Conservation (phyloP, 2,329 filamentous ascomycete genomes). For the Arthroderma sp. region DNA sequence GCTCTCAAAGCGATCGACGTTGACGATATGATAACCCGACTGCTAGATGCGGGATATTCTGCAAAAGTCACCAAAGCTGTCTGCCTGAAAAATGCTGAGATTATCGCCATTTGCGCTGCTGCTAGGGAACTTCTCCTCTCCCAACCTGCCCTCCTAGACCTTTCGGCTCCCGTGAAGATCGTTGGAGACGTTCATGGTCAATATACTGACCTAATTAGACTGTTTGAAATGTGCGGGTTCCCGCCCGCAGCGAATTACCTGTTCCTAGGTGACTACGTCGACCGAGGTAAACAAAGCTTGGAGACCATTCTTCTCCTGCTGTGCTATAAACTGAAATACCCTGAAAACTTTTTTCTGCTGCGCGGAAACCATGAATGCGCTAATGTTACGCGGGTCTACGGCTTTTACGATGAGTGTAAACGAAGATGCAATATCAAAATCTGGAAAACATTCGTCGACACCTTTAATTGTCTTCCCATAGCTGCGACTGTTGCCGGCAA, state of each 20-base stretch:
- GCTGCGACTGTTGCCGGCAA: conserved; percentile 94
- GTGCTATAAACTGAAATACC: conserved; percentile 95
- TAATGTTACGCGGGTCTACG: conserved; percentile 89
- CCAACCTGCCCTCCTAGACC: conserved; percentile 81
- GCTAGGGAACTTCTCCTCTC: conserved; percentile 80
- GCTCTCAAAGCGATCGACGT: conserved; percentile 87
- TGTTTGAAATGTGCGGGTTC: conserved; percentile 98
- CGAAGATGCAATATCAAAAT: conserved; percentile 90
- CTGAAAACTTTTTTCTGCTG: conserved; percentile 92
- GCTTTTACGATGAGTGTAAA: conserved; percentile 98
- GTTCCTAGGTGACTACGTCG: conserved; percentile 92
- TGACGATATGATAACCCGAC: conserved; percentile 90
- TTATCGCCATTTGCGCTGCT: conserved; percentile 80
- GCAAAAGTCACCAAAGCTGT: conserved; percentile 97
- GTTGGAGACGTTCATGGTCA: conserved; percentile 95
- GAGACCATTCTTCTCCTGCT: conserved; percentile 87
- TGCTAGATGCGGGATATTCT: conserved; percentile 87
- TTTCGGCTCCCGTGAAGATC: conserved; percentile 92
- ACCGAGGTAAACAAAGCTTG: conserved; percentile 87
- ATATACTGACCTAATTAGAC: conserved; percentile 86
- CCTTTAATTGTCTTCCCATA: conserved; percentile 90
- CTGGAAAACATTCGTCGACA: conserved; percentile 96
- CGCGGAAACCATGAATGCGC: conserved; percentile 95
- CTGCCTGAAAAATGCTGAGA: conserved; percentile 94
- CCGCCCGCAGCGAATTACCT: conserved; percentile 84